Conservation (phyloP, 2,329 filamentous ascomycete species). For the Tolypocladium inflatum region DNA sequence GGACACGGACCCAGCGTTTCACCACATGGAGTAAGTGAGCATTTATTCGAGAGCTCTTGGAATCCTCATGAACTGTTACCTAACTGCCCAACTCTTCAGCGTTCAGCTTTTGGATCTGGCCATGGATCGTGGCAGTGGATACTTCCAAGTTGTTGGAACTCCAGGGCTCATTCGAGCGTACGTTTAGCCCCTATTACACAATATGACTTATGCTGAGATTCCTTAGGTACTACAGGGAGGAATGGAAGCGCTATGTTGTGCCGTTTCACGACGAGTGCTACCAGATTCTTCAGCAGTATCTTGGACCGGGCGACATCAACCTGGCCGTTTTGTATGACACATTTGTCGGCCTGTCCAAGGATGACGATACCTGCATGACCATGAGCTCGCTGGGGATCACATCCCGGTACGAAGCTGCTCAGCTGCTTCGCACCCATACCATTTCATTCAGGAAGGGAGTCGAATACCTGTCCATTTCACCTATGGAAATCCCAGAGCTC, state of each 20-base stretch:
- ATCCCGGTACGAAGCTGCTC: background rate
- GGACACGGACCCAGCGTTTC: too few relatives aligned
- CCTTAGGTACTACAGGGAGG: background rate
- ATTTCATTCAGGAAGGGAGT: background rate
- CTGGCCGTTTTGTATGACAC: background rate
- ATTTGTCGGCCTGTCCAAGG: background rate
- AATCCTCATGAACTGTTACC: too few relatives aligned
- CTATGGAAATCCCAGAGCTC: background rate
- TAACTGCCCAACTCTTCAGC: too few relatives aligned
- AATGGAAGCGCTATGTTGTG: background rate
- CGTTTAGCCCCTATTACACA: background rate
- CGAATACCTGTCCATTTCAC: background rate
- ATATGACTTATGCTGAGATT: background rate
- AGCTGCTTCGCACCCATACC: background rate
- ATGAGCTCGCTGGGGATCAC: background rate
- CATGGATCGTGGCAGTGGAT: too few relatives aligned
- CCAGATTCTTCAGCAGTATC: background rate
- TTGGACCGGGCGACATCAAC: background rate
- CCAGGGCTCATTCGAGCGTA: too few relatives aligned
- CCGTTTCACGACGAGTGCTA: background rate
- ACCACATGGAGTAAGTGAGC: too few relatives aligned
- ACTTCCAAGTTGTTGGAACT: too few relatives aligned
- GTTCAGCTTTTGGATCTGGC: too few relatives aligned
- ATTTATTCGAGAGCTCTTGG: too few relatives aligned
- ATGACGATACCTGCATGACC: background rate